Conservation (phyloP, 2,329 filamentous ascomycete species). For the Arthroderma uncinatum region DNA sequence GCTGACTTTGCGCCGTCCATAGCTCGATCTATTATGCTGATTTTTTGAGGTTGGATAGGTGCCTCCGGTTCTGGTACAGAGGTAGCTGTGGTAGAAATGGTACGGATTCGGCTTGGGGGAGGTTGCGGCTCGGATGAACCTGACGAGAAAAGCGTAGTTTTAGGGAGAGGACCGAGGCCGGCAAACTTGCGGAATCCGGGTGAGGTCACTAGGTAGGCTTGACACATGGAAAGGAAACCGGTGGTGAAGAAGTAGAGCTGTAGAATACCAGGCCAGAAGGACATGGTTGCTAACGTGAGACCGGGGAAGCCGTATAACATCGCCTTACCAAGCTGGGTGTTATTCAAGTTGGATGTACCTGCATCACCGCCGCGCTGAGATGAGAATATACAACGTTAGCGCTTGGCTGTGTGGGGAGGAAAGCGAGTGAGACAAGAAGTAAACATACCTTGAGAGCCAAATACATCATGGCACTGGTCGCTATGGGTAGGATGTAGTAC, state of each 20-base stretch:
- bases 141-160: not conserved
- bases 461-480: slow-evolving; percentile 48
- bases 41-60: slow-evolving; percentile 10
- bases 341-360: slow-evolving; percentile 25
- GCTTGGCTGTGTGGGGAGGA: not conserved
- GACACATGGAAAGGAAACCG: slow-evolving; percentile 29
- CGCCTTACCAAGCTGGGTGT: slow-evolving; percentile 7
- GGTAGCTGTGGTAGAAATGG: slow-evolving; percentile 5
- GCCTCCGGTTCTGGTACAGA: slow-evolving; percentile 10
- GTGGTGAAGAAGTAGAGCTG: slow-evolving; percentile 52
- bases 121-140: not conserved
- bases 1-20: slow-evolving; percentile 25
- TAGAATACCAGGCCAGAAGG: slow-evolving; percentile 45
- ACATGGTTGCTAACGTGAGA: slow-evolving; percentile 44
- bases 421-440: not conserved
- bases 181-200: slow-evolving; percentile 22
- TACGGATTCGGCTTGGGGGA: slow-evolving; percentile 6
- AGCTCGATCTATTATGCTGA: slow-evolving; percentile 28
- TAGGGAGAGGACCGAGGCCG: slow-evolving; percentile 20
- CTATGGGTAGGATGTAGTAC: slow-evolving; percentile 58
- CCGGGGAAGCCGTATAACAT: slow-evolving; percentile 40
- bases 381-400: not conserved
- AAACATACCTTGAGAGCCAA: slow-evolving; percentile 47
- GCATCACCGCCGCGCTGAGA: slow-evolving; percentile 26
- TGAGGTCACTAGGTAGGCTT: slow-evolving; percentile 38